Conservation (phyloP, 1,284 basidiomycete genomes). For the Marasmius fiardii region DNA sequence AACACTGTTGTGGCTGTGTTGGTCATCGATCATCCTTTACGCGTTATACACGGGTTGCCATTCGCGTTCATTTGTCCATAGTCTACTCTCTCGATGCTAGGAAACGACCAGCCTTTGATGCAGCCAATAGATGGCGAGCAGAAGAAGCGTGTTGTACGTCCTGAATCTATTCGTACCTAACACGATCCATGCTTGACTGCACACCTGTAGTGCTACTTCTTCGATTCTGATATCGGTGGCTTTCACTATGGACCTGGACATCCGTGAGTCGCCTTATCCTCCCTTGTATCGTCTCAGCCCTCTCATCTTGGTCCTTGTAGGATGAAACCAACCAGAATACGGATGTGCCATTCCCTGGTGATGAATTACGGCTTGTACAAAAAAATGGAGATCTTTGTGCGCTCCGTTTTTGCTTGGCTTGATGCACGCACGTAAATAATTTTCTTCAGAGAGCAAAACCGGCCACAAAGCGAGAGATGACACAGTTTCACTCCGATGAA, state of each 20-base stretch:
- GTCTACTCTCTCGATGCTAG: not conserved
- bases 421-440: not conserved
- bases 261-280: constrained; percentile 50
- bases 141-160: constrained; percentile 83
- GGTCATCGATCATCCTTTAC: too few species aligned
- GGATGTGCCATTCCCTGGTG: constrained; percentile 99
- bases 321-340: constrained; percentile 96
- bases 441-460: constrained; percentile 88
- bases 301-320: constrained; percentile 32
- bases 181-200: constrained; percentile 3
- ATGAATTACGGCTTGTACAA: constrained; percentile 99
- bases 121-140: constrained; percentile 73
- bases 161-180: constrained; percentile 8
- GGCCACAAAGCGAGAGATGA: constrained; percentile 97
- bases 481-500: constrained; percentile 93
- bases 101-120: constrained; percentile 32
- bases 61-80: not conserved
- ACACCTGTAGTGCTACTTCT: constrained; percentile 83
- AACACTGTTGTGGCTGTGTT: too few species aligned
- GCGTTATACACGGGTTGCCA: too few species aligned
- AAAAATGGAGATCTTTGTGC: constrained; percentile 95
- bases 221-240: constrained; percentile 97
- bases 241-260: constrained; percentile 98
- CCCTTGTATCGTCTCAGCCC: not conserved
- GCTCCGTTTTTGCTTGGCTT: constrained; percentile 29